Evolutionary conservation across 2,329 filamentous ascomycete genomes (phyloP), one percentile per base, ranked within the genome.

Genomic region (Cercospora nicotianae): DNA sequence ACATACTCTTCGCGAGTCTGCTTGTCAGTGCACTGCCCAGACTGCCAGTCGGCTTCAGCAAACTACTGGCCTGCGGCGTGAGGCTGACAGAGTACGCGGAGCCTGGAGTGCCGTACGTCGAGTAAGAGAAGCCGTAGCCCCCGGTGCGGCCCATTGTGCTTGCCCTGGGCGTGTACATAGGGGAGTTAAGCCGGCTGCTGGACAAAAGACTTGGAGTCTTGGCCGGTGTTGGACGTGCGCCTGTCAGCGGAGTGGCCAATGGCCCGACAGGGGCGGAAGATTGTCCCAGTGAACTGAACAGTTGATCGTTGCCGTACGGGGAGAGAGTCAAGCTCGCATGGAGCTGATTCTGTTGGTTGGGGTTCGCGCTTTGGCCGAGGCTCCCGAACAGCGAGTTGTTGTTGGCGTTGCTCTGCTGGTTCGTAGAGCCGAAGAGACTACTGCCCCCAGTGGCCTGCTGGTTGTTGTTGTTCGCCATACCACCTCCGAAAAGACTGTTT

Each of bases 111-210:
- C 92, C 93, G 74, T 96, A 97, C 2, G 90, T 93, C 71, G 93
- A 75, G 80, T 97, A 97, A 1, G 91, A 93, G 78, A 97, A 96
- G 2, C 94, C 94, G 77, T 92, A 97, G 5, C 92, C 93, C 57
- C 63, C 69, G 23, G 65, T 70, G 26, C 74, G 67, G n/a, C 75
- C 74, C 31, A 75, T 31, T 10, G 72, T 71, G 60, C 75, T 73
- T 18, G 70, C 71, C 63, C 93, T 90, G 23, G 91, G 90, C 8
- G 91, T 89, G 36, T 92, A 92, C 58, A 88, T 87, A 0, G 93
- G 92, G 58, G 93, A 94, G 72, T 96, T 86, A 81, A 76, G 61
- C 28, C 75, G 63, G 42, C 74, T 74, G 70, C 70, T 75, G 6
- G 73, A 70, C 65, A 77, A 69, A 48, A 77, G 65, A 66, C 75